Evolutionary conservation across 495 filamentous ascomycete genomes (phyloP), one percentile per base, ranked within the genome.

Genomic region (Xylaria scruposa): DNA sequence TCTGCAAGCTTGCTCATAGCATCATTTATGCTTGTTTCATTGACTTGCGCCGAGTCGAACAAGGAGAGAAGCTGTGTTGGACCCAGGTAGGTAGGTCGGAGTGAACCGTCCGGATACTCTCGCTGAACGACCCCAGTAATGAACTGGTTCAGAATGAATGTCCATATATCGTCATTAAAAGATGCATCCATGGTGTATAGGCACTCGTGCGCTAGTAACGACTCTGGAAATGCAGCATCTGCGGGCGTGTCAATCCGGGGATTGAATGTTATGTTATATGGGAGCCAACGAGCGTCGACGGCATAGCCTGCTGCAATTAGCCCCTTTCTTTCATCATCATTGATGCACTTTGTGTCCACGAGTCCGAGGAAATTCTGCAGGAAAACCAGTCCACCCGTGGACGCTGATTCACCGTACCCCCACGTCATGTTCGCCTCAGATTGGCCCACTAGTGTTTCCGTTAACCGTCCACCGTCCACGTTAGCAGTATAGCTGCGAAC

Each of bases 401-500:
- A 62, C 4, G 59, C 24, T 5, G 59, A 62, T 62, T 62, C 59
- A 19, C 59, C 59, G 13, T 62, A 62, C 5, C 59, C 59, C 59
- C 59, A 62, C 4, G 59, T 62, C 33, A 42, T 40, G 12, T 62
- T 62, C 38, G 40, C 63, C 24, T 67, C 29, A 36, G 47, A 49
- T 33, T 42, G 63, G 42, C 1, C 47, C 36, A 47, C 21, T 3
- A 40, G 40, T 49, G 40, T 49, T 17, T 67, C 42, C 31, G 42
- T 62, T 42, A 62, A 21, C 8, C 36, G 59, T 40, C 59, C 59
- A 42, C 59, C 38, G 19, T 62, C 59, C 59, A 62, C 59, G 21
- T 38, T 42, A 44, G 59, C 59, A 36, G 63, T 49, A 67, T 67
- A 67, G 44, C 63, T 49, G 9, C 59, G 59, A 42, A 62, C 59